Evolutionary conservation across 495 filamentous ascomycete species (phyloP).

Genomic region (Aspergillus hancockii): DNA sequence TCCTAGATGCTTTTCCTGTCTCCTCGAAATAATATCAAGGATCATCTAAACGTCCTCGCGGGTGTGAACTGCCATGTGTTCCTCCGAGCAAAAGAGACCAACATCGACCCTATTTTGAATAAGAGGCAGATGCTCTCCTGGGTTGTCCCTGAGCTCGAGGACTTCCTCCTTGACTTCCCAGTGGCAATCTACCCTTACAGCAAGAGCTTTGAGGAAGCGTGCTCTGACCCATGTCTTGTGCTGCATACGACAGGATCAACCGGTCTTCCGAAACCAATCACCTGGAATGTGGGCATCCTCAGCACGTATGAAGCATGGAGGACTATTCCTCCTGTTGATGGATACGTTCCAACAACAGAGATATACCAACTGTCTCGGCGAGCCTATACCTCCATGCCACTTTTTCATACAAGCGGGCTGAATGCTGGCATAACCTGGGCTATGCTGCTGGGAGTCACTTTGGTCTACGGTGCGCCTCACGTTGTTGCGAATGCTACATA

Average conservation of each 20-base stretch:
- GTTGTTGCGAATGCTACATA: constrained; percentile 1
- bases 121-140: constrained; percentile 2
- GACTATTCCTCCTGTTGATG: background rate
- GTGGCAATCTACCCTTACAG: constrained; percentile 27
- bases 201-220: constrained; percentile 32
- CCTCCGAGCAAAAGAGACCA: constrained; percentile 18
- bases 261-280: constrained; percentile 45
- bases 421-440: constrained; percentile 4
- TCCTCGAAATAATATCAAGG: constrained; percentile 40
- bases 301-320: constrained; percentile 4
- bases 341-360: constrained; percentile 3
- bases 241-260: constrained; percentile 50
- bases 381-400: constrained; percentile 3
- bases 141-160: constrained; percentile 1
- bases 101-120: constrained; percentile 11
- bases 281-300: constrained; percentile 27
- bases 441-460: constrained; percentile 4
- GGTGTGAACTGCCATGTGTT: constrained; percentile 35
- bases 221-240: constrained; percentile 30
- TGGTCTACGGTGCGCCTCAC: constrained; percentile 2
- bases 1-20: constrained; percentile 30
- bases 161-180: background rate
- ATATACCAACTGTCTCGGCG: background rate
- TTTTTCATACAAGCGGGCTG: constrained; percentile 6
- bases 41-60: constrained; percentile 38